phyloP scores from a whole-genome alignment of 495 filamentous ascomycete genomes.

The Annulohypoxylon stygium region DNA sequence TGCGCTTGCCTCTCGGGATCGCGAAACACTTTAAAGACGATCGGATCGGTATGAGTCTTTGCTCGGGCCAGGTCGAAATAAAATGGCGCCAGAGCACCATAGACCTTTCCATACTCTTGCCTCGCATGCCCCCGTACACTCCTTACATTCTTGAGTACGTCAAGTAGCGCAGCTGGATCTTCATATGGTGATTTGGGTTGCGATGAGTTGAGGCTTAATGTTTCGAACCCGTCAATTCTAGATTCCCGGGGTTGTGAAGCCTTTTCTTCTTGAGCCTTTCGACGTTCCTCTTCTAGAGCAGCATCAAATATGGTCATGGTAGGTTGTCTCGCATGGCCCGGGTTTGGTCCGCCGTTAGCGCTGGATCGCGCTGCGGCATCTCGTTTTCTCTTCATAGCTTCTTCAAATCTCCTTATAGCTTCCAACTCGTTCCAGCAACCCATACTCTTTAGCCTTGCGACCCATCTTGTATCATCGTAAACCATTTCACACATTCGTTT shows the following conservation, averaged over 20 bases:
- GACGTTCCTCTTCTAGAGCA: constrained; percentile 67
- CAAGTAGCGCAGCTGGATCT: constrained; percentile 72
- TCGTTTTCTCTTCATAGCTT: constrained; percentile 74
- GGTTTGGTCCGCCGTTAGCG: constrained; percentile 39
- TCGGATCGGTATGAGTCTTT: constrained; percentile 80
- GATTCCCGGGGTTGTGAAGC: constrained; percentile 35
- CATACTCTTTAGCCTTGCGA: constrained; percentile 83
- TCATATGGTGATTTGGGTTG: constrained; percentile 53
- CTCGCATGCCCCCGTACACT: constrained; percentile 90
- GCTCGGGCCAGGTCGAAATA: constrained; percentile 84
- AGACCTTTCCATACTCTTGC: constrained; percentile 91
- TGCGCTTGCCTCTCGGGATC: constrained; percentile 90
- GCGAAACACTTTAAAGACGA: constrained; percentile 86
- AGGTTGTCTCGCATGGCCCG: constrained; percentile 35
- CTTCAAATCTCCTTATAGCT: constrained; percentile 82
- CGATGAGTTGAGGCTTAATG: constrained; percentile 53
- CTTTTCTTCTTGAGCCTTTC: constrained; percentile 43
- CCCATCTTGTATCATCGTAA: constrained; percentile 97
- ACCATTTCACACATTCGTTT: constrained; percentile 97
- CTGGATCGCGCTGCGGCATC: constrained; percentile 60
- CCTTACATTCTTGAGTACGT: constrained; percentile 73
- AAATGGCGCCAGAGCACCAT: constrained; percentile 86
- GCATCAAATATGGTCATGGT: constrained; percentile 79
- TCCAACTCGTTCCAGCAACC: constrained; percentile 93
- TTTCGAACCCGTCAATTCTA: constrained; percentile 58